A percentile compares a stretch with the other conserved stretches of the same genome.
Evolutionary conservation across 2,329 filamentous ascomycete genomes (phyloP).

Genomic region (Leptosphaerulina australis): DNA sequence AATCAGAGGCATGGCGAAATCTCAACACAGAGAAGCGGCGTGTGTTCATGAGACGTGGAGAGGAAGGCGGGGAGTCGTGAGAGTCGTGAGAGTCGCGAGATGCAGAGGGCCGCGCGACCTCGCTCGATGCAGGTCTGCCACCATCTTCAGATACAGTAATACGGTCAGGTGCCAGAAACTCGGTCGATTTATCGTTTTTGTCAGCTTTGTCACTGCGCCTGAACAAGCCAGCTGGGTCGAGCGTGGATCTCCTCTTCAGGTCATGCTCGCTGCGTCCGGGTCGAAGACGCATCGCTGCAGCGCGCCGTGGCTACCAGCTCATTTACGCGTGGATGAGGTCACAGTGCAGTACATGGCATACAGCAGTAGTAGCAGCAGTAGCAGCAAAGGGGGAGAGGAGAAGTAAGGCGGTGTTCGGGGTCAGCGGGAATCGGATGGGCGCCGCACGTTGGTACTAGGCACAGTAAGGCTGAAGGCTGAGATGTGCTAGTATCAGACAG

Average conservation of each 20-base stretch:
- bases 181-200: conserved; percentile 38
- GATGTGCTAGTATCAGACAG: not conserved
- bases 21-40: conserved; percentile 72
- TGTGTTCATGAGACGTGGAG: conserved; percentile 47
- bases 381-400: not conserved
- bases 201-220: conserved; percentile 39
- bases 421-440: conserved; percentile 2
- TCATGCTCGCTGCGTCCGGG: conserved; percentile 49
- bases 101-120: conserved; percentile 30
- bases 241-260: conserved; percentile 53
- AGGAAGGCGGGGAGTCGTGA: conserved; percentile 33
- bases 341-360: conserved; percentile 44
- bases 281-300: conserved; percentile 51
- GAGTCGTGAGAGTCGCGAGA: conserved; percentile 20
- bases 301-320: conserved; percentile 39
- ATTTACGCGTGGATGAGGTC: conserved; percentile 41
- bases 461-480: not conserved
- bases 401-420: not conserved
- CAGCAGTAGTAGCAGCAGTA: conserved; percentile 21
- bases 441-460: not conserved
- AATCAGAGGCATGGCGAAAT: conserved; percentile 91
- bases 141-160: conserved; percentile 45
- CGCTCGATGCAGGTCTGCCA: conserved; percentile 36
- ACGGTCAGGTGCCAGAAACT: conserved; percentile 22
- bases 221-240: conserved; percentile 50